Evolutionary conservation across 2,329 filamentous ascomycete species (phyloP).

Genomic region (Ophiocordyceps sinensis): DNA sequence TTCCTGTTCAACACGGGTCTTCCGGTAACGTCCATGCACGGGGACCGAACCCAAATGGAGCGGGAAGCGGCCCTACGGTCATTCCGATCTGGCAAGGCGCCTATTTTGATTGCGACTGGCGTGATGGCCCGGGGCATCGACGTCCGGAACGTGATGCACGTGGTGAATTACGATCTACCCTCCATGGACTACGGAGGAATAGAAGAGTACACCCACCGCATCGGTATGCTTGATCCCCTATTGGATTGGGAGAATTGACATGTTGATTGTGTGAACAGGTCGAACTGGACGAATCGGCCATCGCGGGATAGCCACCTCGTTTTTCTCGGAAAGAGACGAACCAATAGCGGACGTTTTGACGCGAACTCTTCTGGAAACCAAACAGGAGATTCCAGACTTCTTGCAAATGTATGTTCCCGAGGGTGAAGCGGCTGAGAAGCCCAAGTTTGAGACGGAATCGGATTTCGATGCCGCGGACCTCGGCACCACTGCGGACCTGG

Average conservation of each 20-base stretch:
- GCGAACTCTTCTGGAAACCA: conserved; percentile 67
- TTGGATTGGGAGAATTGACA: not conserved
- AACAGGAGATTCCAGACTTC: conserved; percentile 72
- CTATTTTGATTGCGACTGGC: conserved; percentile 76
- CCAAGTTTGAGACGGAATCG: conserved; percentile 41
- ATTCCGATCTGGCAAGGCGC: conserved; percentile 61
- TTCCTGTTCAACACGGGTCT: conserved; percentile 67
- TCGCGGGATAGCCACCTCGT: conserved; percentile 70
- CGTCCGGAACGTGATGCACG: conserved; percentile 71
- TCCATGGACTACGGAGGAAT: conserved; percentile 66
- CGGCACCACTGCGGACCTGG: conserved; percentile 11
- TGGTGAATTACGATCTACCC: conserved; percentile 89
- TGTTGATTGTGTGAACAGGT: conserved; percentile 30
- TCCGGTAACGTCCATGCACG: conserved; percentile 78
- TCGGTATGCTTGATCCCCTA: conserved; percentile 43
- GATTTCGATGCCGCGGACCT: conserved; percentile 31
- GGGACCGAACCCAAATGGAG: conserved; percentile 75
- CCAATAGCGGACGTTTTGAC: conserved; percentile 60
- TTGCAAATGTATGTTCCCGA: conserved; percentile 50
- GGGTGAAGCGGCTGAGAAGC: conserved; percentile 27
- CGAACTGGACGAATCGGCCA: conserved; percentile 92
- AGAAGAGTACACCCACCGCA: conserved; percentile 85
- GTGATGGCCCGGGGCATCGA: conserved; percentile 82
- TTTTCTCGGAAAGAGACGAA: conserved; percentile 69
- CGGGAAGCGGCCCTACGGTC: conserved; percentile 82